These are phyloP conservation scores for Lentinula guzmanii DNA, from an alignment of 768 basidiomycete species.

Conservation along the genomic window DNA sequence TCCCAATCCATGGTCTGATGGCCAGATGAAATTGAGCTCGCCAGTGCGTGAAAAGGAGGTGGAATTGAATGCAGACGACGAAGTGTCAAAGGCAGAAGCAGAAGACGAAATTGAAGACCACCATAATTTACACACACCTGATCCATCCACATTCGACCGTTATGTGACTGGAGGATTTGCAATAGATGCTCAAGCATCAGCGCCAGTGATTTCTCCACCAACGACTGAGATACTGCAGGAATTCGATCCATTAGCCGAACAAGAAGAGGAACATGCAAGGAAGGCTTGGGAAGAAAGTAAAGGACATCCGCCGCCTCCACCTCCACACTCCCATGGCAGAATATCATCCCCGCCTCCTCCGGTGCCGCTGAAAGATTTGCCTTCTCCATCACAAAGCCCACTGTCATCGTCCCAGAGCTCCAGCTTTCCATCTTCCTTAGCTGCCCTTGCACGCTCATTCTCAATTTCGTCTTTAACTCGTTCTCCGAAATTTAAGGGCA, in stretches of 20 bases:
- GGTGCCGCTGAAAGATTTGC: slow-evolving; percentile 28
- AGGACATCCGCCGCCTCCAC: slow-evolving; percentile 50
- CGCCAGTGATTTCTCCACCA: slow-evolving; percentile 10
- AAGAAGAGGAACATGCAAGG: slow-evolving; percentile 53
- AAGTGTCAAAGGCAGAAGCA: neutral
- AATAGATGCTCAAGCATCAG: slow-evolving; percentile 4
- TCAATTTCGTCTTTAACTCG: slow-evolving; percentile 44
- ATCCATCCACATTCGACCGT: slow-evolving; percentile 36
- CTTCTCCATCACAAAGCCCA: slow-evolving; percentile 19
- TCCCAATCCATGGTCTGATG: slow-evolving; percentile 2
- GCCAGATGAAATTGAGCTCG: neutral
- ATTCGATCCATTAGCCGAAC: slow-evolving; percentile 62
- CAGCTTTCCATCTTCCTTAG: slow-evolving; percentile 46
- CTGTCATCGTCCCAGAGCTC: slow-evolving; percentile 14
- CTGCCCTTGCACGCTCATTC: slow-evolving; percentile 62
- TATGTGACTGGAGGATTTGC: slow-evolving; percentile 29
- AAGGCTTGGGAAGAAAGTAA: slow-evolving; percentile 62
- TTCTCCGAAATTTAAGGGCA: slow-evolving; percentile 18
- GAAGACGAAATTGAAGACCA: neutral
- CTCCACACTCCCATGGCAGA: slow-evolving; percentile 18
- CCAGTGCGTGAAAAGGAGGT: neutral
- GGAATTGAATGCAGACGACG: neutral
- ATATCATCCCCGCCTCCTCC: slow-evolving; percentile 26
- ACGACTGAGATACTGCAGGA: slow-evolving; percentile 44
- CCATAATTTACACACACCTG: slow-evolving; percentile 30